Evolutionary conservation across 2,329 filamentous ascomycete species (phyloP), one percentile per base, ranked within the genome.

Genomic region (Colletotrichum lentis): DNA sequence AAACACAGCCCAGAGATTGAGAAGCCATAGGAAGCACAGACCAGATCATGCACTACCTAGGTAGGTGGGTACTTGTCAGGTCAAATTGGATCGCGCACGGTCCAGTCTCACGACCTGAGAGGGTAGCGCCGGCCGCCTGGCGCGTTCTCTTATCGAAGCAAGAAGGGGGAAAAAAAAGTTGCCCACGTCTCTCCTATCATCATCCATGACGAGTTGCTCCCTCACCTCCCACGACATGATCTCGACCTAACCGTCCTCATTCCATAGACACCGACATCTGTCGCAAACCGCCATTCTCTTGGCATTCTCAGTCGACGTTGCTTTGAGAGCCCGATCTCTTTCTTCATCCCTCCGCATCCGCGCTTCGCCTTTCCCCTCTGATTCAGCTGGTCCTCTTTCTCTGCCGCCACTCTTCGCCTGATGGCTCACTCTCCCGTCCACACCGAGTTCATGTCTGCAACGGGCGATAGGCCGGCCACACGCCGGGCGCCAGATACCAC

Each of bases 371-470:
- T 60, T 22, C 10, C 31, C n/a, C 27, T 46, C 22, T 27, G 4
- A 16, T 24, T 2, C 16, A 43, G 10, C 37, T 43, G 27, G 22
- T 24, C 12, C 18, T 22, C 14, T 18, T 37, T 43, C 7, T 14
- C 61, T 11, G 39, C 52, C 55, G 50, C 43, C 49, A 55, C 65
- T 43, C 49, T 27, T 35, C 27, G 22, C 35, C 49, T 43, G 16
- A 80, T 80, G 78, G 73, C 77, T 58, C 75, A 79, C 58, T 73
- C 73, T 47, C 75, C 76, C 57, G 70, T 69, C 44, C 67, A 73
- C 44, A 27, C 71, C 27, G 60, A 68, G 50, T 75, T 77, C 64
- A 73, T 76, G 70, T 71, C 75, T 54, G 74, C 73, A 68, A 72
- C 74, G 66, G 75, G 79, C 62, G 76, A 79, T 54, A 69, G 67